Conservation (phyloP, 768 basidiomycete species). For the Suillus lakei region DNA sequence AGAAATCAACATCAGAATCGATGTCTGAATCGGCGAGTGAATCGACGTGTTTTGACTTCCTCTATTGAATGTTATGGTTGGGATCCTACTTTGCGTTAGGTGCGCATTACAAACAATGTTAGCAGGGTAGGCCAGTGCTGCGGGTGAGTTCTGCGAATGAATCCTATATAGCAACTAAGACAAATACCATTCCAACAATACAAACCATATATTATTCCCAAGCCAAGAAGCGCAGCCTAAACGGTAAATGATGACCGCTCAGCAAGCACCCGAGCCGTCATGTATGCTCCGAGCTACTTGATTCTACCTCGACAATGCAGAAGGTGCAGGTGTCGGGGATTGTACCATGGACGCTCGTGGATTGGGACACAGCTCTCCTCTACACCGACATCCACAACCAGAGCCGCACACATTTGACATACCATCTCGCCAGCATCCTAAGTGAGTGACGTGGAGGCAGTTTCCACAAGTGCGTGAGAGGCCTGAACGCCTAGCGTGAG, state of each 20-base stretch:
- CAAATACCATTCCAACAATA: background rate
- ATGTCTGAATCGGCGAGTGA: too few relatives aligned
- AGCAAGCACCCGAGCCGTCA: background rate
- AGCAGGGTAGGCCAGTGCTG: background rate
- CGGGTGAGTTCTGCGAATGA: background rate
- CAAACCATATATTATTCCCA: background rate
- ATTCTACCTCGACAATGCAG: background rate
- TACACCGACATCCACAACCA: constrained; percentile 71
- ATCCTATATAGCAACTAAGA: background rate
- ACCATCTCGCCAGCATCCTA: constrained; percentile 60
- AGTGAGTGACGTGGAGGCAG: constrained; percentile 69
- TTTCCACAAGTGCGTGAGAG: constrained; percentile 63
- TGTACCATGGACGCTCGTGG: background rate
- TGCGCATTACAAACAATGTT: background rate
- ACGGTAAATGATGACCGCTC: background rate
- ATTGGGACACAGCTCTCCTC: constrained; percentile 19
- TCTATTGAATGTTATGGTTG: background rate
- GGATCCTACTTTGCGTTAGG: background rate
- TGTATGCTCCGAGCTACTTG: background rate
- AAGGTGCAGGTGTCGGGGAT: background rate
- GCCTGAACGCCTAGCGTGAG: constrained; percentile 41
- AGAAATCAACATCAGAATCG: too few relatives aligned
- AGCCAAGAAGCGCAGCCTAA: background rate
- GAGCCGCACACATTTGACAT: constrained; percentile 60
- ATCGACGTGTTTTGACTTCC: too few relatives aligned